These are phyloP conservation scores for Scolecobasidium constrictum DNA, from an alignment of 2,329 filamentous ascomycete species.

Conservation along the genomic window DNA sequence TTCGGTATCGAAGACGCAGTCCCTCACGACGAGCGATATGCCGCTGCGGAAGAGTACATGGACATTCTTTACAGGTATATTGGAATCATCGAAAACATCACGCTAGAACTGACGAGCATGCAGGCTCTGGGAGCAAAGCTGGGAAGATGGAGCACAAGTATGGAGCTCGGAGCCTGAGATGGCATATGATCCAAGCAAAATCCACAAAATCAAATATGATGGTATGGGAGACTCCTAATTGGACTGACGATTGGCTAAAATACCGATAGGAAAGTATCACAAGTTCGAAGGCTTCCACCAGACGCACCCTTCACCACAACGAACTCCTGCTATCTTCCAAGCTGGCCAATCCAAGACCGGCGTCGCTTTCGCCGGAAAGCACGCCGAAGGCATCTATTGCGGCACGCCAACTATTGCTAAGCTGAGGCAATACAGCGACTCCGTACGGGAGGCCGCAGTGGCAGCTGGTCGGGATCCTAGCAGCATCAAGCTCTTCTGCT, in stretches of 20 bases:
- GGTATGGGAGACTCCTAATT: neutral
- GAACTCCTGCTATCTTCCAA: constrained; percentile 34
- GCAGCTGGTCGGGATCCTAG: constrained; percentile 40
- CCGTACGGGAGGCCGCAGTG: neutral
- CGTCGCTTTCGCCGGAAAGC: constrained; percentile 43
- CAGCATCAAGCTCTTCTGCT: constrained; percentile 42
- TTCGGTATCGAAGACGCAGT: constrained; percentile 46
- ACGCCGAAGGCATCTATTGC: constrained; percentile 48
- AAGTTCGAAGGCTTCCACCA: constrained; percentile 35
- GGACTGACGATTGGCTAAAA: no score
- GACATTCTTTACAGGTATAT: constrained; percentile 39
- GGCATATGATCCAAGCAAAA: neutral
- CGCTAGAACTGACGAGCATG: no score
- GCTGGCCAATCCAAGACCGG: constrained; percentile 51
- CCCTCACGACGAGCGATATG: constrained; percentile 51
- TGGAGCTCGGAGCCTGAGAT: constrained; percentile 24
- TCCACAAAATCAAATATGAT: constrained; percentile 28
- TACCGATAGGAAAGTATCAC: constrained; percentile 46
- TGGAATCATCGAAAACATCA: constrained; percentile 32
- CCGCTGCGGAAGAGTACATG: constrained; percentile 51
- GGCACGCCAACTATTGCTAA: neutral
- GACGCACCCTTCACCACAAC: constrained; percentile 27
- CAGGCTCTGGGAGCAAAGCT: neutral
- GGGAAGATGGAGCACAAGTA: constrained; percentile 1
- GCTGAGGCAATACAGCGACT: neutral